These are phyloP conservation scores for Aciculosporium take DNA, from an alignment of 2,329 filamentous ascomycete genomes.

Conservation along the genomic window DNA sequence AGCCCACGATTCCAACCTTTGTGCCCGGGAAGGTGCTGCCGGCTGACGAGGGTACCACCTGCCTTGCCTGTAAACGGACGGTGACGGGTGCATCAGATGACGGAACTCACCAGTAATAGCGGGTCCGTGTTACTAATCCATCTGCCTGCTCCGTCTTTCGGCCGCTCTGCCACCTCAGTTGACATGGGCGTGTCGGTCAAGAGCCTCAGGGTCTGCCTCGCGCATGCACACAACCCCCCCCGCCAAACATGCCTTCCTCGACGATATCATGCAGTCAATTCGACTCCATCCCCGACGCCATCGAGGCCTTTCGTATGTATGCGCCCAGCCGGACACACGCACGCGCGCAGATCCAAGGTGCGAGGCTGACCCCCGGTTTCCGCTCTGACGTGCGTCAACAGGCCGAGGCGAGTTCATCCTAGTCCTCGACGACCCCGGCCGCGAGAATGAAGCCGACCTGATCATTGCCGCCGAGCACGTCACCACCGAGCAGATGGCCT, in stretches of 20 bases:
- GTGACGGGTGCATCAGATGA: too few species aligned
- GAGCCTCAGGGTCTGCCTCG: too few species aligned
- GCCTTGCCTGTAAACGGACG: too few species aligned
- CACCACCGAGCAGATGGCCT: slow-evolving; percentile 84
- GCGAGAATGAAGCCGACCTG: slow-evolving; percentile 96
- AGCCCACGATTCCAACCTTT: too few species aligned
- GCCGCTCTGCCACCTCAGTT: too few species aligned
- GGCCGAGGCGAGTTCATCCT: slow-evolving; percentile 83
- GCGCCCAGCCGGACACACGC: slow-evolving; percentile 1
- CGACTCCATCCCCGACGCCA: slow-evolving; percentile 50
- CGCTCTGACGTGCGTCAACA: slow-evolving; percentile 19
- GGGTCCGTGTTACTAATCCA: too few species aligned
- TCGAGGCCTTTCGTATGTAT: slow-evolving; percentile 48
- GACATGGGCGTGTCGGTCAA: too few species aligned
- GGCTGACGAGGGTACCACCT: too few species aligned
- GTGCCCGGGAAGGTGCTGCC: too few species aligned
- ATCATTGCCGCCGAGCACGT: slow-evolving; percentile 82
- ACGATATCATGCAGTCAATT: slow-evolving; percentile 40
- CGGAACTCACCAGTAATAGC: too few species aligned
- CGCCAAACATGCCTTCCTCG: slow-evolving; percentile 31
- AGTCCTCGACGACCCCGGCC: slow-evolving; percentile 79
- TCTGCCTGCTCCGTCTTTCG: too few species aligned
- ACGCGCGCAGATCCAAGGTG: neutral
- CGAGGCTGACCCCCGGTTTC: neutral
- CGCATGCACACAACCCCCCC: neutral